phyloP scores from a whole-genome alignment of 257 asterid genomes.

The Solanum pennellii region DNA sequence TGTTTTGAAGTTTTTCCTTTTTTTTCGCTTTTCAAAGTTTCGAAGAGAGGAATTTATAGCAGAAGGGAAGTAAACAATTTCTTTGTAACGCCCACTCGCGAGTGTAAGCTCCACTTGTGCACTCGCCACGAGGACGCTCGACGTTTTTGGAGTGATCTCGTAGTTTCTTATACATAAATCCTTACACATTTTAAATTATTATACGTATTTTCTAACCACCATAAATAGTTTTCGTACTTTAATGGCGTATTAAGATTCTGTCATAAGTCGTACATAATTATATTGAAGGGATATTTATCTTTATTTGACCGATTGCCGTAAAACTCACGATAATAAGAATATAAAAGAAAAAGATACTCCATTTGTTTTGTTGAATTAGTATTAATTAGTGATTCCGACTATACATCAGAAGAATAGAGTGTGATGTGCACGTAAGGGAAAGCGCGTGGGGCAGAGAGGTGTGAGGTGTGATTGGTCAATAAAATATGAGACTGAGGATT shows the following conservation, averaged over 20 bases:
- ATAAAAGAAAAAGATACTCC: not conserved
- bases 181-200: not conserved
- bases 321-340: not conserved
- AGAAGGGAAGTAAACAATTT: not conserved
- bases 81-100: not conserved
- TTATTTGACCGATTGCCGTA: not conserved
- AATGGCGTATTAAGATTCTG: not conserved
- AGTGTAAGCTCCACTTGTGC: not conserved
- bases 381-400: not conserved
- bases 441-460: not conserved
- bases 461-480: not conserved
- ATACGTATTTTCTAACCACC: accelerated
- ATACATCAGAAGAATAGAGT: not conserved
- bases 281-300: not conserved
- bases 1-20: not conserved
- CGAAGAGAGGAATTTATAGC: not conserved
- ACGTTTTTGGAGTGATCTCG: not conserved
- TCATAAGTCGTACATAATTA: not conserved
- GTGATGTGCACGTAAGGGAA: not conserved
- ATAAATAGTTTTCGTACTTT: not conserved
- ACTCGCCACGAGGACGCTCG: not conserved
- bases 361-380: not conserved
- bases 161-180: not conserved
- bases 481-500: not conserved
- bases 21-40: not conserved